Conservation (phyloP, 306 rosid genomes). For the Rosa persica region DNA sequence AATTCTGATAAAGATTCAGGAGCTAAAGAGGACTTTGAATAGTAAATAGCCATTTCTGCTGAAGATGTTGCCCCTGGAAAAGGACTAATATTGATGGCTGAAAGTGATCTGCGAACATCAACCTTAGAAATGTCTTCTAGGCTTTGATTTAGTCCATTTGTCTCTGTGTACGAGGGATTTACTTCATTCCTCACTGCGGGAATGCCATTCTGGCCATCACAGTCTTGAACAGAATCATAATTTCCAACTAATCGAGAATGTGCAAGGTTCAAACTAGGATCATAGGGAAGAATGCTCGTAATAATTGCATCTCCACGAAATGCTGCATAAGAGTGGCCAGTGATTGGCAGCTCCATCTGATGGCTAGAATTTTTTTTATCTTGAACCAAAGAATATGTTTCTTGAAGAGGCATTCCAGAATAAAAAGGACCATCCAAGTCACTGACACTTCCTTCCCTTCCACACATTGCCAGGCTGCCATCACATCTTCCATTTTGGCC, state of each 20-base stretch:
- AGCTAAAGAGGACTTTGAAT: slow-evolving; percentile 20
- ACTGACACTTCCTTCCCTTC: neutral
- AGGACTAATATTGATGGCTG: slow-evolving; percentile 6
- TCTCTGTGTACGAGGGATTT: no score
- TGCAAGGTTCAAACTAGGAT: slow-evolving; percentile 16
- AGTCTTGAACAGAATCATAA: slow-evolving; percentile 21
- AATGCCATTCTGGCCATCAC: slow-evolving; percentile 15
- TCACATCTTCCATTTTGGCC: neutral
- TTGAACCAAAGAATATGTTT: slow-evolving; percentile 32
- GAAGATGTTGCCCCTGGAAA: slow-evolving; percentile 22
- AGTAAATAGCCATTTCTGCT: slow-evolving; percentile 28
- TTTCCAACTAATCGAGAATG: slow-evolving; percentile 13
- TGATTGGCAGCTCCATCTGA: slow-evolving; percentile 23
- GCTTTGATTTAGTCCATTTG: neutral
- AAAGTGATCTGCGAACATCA: slow-evolving; percentile 16
- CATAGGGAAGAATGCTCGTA: neutral
- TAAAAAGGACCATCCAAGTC: slow-evolving; percentile 8
- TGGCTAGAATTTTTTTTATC: slow-evolving; percentile 25
- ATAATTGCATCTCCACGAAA: slow-evolving; percentile 21
- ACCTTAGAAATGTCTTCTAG: slow-evolving; percentile 22
- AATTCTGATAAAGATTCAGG: slow-evolving; percentile 27
- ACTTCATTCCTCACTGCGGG: neutral
- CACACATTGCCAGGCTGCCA: neutral
- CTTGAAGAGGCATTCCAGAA: slow-evolving; percentile 30
- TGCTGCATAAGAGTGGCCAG: slow-evolving; percentile 23